Base-by-base conservation (phyloP, 148 eudicot species). In the Oxyria digyna region DNA sequence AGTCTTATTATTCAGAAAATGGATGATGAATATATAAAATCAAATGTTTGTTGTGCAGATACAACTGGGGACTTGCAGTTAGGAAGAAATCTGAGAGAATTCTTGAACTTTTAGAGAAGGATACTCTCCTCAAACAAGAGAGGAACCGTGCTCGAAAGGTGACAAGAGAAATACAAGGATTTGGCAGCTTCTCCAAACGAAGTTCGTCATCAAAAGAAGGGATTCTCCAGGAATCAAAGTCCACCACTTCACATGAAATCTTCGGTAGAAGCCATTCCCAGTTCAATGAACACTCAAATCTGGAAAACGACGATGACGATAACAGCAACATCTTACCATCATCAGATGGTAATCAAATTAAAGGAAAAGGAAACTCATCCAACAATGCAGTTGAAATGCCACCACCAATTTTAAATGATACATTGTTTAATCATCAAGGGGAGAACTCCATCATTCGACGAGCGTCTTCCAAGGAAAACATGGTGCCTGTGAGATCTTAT, bases 11-110 rank as follows among this genome's bases (percentile, higher is more conserved):
- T n/a, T n/a, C n/a, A n/a, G n/a, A n/a, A n/a, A n/a, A n/a, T n/a
- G 5, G 18, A 38, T 38, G 41, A 38, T 38, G 41, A 38, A 38
- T 10, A 38, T 38, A 38, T 24, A 23, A 29, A 26, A 57, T n/a
- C 20, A 13, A 4, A 59, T 59, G 65, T 29, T 13, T 59, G 17
- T 29, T 38, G 41, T 76, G 74, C 83, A 94, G 99, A 72, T 91
- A 86, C 74, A 91, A 94, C 40, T 94, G 99, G 99, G 99, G 99
- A 0, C 79, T 86, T 48, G 84, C 78, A 59, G 89, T 94, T 21
- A 80, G 88, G 74, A 88, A 78, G 69, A 94, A 94, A 66, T 83
- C 89, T 11, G 96, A 88, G 75, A 88, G 81, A 72, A 67, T 84
- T 67, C 62, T 82, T 59, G 84, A 85, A 71, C 71, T 94, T 72